phyloP scores from a whole-genome alignment of 2,329 filamentous ascomycete genomes.

The Epicoccum sorghinum region DNA sequence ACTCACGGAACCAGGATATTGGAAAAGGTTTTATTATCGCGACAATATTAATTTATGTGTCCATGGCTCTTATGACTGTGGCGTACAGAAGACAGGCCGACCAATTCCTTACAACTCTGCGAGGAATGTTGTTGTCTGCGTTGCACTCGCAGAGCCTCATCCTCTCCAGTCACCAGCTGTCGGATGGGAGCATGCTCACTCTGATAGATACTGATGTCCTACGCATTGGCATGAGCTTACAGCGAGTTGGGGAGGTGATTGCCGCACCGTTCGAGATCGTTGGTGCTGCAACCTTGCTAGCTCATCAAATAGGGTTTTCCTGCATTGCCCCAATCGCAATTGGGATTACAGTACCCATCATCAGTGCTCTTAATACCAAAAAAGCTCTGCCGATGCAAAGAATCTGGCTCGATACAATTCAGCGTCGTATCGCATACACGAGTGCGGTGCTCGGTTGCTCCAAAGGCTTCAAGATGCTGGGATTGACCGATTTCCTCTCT shows the following conservation, averaged over 20 bases:
- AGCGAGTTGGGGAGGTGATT: background rate
- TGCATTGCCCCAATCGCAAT: background rate
- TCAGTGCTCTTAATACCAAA: background rate
- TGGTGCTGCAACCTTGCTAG: background rate
- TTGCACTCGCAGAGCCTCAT: too few relatives aligned
- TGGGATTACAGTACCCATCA: background rate
- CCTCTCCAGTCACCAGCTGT: too few relatives aligned
- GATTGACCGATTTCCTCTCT: background rate
- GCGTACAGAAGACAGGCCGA: too few relatives aligned
- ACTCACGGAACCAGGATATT: too few relatives aligned
- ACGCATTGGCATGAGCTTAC: background rate
- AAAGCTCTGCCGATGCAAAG: background rate
- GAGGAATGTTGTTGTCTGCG: too few relatives aligned
- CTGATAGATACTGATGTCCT: background rate
- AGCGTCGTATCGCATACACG: background rate
- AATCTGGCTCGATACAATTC: background rate
- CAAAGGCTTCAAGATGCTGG: constrained; percentile 1
- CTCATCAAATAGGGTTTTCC: background rate
- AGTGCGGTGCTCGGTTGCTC: background rate
- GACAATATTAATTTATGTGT: too few relatives aligned
- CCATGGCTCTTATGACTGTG: too few relatives aligned
- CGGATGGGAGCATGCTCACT: background rate
- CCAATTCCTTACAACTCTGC: too few relatives aligned
- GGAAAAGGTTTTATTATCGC: too few relatives aligned
- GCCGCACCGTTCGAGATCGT: background rate